These are phyloP conservation scores for Vitis riparia DNA, from an alignment of 164 flowering plant species.

Conservation along the genomic window DNA sequence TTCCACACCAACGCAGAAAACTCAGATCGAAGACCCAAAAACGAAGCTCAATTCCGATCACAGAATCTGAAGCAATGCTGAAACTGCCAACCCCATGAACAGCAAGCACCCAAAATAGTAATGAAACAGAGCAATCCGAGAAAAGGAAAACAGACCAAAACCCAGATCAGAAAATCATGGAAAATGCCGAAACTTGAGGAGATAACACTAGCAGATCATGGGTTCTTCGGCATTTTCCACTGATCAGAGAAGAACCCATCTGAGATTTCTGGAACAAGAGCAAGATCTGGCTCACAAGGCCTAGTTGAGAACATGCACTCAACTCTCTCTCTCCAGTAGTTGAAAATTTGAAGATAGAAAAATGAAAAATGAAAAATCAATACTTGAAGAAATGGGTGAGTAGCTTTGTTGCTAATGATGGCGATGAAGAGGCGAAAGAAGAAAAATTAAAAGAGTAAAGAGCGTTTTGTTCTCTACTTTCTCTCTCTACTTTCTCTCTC, in stretches of 20 bases:
- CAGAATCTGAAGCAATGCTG: slow-evolving; percentile 8
- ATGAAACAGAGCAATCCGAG: slow-evolving; percentile 14
- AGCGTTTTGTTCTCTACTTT: slow-evolving; percentile 24
- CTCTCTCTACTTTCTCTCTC: slow-evolving; percentile 10
- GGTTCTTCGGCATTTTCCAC: slow-evolving; percentile 12
- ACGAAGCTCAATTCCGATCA: slow-evolving; percentile 1
- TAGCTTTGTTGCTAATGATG: slow-evolving; percentile 41
- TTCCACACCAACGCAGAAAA: not conserved
- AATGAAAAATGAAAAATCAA: slow-evolving; percentile 12
- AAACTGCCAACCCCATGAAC: not conserved
- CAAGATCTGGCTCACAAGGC: slow-evolving; percentile 30
- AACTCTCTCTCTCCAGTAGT: slow-evolving; percentile 25
- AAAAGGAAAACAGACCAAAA: slow-evolving; percentile 2
- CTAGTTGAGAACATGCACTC: not conserved
- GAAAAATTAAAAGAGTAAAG: slow-evolving; percentile 20
- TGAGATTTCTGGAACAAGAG: slow-evolving; percentile 15
- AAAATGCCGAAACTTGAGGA: slow-evolving; percentile 13
- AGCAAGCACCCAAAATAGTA: not conserved
- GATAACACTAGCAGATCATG: slow-evolving; percentile 20
- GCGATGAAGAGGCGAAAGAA: slow-evolving; percentile 31
- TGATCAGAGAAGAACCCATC: slow-evolving; percentile 24
- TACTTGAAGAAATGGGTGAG: slow-evolving; percentile 21
- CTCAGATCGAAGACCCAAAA: slow-evolving; percentile 9
- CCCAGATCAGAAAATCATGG: slow-evolving; percentile 38
- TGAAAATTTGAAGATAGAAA: slow-evolving; percentile 20